These are phyloP conservation scores for Cucumis sativus DNA, from an alignment of 306 rosid genomes.

Conservation along the genomic window DNA sequence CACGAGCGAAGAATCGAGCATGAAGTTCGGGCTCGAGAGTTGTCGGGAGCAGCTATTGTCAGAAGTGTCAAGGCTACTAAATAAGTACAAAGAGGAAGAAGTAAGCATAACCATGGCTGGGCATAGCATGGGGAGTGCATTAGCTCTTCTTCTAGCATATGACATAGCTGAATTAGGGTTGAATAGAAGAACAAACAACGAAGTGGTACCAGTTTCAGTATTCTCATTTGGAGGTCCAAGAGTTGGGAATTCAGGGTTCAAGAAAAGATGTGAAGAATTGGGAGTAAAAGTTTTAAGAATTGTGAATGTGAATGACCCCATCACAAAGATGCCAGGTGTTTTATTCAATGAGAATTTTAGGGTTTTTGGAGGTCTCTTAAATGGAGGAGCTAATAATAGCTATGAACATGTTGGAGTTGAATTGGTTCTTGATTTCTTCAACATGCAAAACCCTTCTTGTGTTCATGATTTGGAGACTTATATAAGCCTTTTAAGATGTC, in stretches of 20 bases:
- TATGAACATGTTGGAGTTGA: slow-evolving; percentile 93
- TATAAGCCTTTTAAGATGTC: slow-evolving; percentile 35
- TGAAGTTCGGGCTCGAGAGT: slow-evolving; percentile 47
- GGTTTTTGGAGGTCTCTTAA: slow-evolving; percentile 51
- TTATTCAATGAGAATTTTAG: slow-evolving; percentile 72
- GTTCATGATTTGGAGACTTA: slow-evolving; percentile 82
- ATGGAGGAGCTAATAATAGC: slow-evolving; percentile 44
- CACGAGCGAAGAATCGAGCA: slow-evolving; percentile 52
- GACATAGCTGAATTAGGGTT: slow-evolving; percentile 76
- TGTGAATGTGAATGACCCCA: slow-evolving; percentile 69
- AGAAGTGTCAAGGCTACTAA: slow-evolving; percentile 49
- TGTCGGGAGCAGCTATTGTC: slow-evolving; percentile 86
- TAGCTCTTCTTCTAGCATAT: slow-evolving; percentile 73
- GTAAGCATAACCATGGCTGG: slow-evolving; percentile 69
- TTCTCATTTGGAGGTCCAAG: slow-evolving; percentile 88
- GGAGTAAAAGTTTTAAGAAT: slow-evolving; percentile 70
- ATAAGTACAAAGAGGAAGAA: slow-evolving; percentile 40
- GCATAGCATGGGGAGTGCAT: slow-evolving; percentile 92
- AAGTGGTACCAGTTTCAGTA: slow-evolving; percentile 33
- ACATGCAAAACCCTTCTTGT: slow-evolving; percentile 72
- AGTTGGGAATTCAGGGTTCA: slow-evolving; percentile 68
- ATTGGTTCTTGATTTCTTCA: slow-evolving; percentile 59
- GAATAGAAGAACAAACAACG: slow-evolving; percentile 11
- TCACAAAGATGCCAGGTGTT: slow-evolving; percentile 80
- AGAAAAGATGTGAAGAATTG: slow-evolving; percentile 58